Conservation (phyloP, 2,329 filamentous ascomycete species). For the Orbilia javanica region DNA sequence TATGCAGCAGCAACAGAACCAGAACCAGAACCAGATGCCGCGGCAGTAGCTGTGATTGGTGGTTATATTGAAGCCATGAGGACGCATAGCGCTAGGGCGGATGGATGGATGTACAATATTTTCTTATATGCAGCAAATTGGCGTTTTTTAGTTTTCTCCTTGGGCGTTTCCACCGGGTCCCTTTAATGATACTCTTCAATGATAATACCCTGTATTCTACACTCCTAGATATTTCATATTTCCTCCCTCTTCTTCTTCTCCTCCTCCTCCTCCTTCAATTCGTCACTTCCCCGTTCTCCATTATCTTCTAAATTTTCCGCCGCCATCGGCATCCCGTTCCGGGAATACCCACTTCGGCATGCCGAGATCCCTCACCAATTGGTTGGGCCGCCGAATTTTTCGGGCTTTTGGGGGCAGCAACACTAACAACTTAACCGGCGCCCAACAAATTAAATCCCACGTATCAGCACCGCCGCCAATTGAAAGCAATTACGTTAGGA, state of each 20-base stretch:
- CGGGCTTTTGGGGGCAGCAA: constrained; percentile 14
- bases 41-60: constrained; percentile 14
- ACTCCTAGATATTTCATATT: not conserved
- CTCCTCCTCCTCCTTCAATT: not conserved
- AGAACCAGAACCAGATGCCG: constrained; percentile 22
- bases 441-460: constrained; percentile 58
- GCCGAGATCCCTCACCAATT: constrained; percentile 30
- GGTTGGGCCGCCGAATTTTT: constrained; percentile 58
- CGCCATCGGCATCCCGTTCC: constrained; percentile 30
- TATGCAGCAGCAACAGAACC: constrained; percentile 45
- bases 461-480: constrained; percentile 41
- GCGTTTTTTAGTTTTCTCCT: constrained; percentile 8
- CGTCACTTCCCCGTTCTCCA: not conserved
- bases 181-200: not conserved
- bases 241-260: not conserved
- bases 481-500: constrained; percentile 23
- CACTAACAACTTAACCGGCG: constrained; percentile 31
- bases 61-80: not conserved
- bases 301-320: not conserved
- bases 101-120: constrained; percentile 9
- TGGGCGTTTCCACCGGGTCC: constrained; percentile 5
- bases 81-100: constrained; percentile 8
- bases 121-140: not conserved
- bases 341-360: constrained; percentile 39
- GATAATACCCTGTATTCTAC: constrained; percentile 42